Base-by-base conservation (phyloP, 129 eudicot species). In the Lactuca saligna region DNA sequence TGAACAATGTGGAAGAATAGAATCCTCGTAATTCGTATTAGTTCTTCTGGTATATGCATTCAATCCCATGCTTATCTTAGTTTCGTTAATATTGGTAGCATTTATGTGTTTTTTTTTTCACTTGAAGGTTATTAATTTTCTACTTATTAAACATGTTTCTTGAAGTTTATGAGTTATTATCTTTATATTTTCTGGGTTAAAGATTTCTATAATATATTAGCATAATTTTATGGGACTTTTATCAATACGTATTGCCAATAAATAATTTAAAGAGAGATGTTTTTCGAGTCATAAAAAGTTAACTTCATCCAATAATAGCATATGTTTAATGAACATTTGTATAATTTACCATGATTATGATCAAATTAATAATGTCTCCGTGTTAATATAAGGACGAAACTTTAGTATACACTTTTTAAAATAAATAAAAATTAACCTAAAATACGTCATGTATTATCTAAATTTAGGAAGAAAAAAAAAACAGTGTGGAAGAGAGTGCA, bases 401-500 rank as follows among this genome's bases (percentile, higher is more conserved):
- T 42, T 42, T 8, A 25, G 29, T 25, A 25, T 25, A 25, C 51
- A 12, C 51, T 46, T 46, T 46, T 10, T 39, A 39, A 10, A 38
- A 14, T 3, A 11, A 17, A 46, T 8, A 38, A 49, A 34, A 17
- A 10, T 34, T 14, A 46, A 42, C 9, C 9, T 39, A 7, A 39
- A 39, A 2, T 6, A 39, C 7, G 44, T 39, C 12, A 6, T 46
- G 5, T 46, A 46, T 46, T 46, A 46, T 42, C 49, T 42, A 8
- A 0, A 12, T 16, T 42, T 4, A 3, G 12, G 17, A 25, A 20
- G 15, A 16, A 34, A 16, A 20, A 29, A 16, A 34, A 16, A n/a
- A 57, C 3, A 57, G 48, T 53, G 62, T 70, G 59, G 59, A 42
- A 46, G 61, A 62, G 37, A 76, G 70, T 76, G 80, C 74, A 73